These are phyloP conservation scores for Ramaria sp. DNA, from an alignment of 768 basidiomycete genomes.

Conservation along the genomic window DNA sequence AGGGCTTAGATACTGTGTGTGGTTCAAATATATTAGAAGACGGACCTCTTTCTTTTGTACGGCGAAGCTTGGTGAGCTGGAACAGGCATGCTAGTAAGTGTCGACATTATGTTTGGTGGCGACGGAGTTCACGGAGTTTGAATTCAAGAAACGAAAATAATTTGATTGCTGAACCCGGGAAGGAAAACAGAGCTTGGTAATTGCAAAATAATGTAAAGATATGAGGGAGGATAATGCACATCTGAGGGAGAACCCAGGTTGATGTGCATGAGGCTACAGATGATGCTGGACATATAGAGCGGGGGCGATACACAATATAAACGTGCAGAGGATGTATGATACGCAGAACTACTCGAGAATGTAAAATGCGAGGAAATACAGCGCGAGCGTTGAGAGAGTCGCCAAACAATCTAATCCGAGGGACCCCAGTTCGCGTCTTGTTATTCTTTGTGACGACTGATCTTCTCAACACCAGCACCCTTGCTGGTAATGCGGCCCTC, in stretches of 20 bases:
- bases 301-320: background rate
- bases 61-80: background rate
- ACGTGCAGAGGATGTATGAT: background rate
- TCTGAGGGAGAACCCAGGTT: too few species aligned
- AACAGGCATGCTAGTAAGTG: slow-evolving; percentile 7
- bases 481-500: slow-evolving; percentile 5
- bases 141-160: background rate
- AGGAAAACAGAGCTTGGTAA: background rate
- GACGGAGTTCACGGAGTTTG: background rate
- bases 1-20: background rate
- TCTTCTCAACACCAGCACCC: slow-evolving; percentile 6
- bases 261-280: too few species aligned
- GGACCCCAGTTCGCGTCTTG: background rate
- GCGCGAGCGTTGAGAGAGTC: background rate
- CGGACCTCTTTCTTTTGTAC: slow-evolving; percentile 8
- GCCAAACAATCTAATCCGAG: background rate
- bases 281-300: background rate
- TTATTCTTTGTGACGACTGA: slow-evolving; percentile 10
- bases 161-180: background rate
- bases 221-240: too few species aligned
- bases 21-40: background rate
- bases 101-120: slow-evolving; percentile 6
- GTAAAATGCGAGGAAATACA: background rate
- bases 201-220: background rate
- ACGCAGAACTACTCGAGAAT: too few species aligned